A percentile compares a stretch with the other conserved stretches of the same genome.
Conservation (phyloP, 352 stramenopile genomes). For the Elongisporangium prolatum region DNA sequence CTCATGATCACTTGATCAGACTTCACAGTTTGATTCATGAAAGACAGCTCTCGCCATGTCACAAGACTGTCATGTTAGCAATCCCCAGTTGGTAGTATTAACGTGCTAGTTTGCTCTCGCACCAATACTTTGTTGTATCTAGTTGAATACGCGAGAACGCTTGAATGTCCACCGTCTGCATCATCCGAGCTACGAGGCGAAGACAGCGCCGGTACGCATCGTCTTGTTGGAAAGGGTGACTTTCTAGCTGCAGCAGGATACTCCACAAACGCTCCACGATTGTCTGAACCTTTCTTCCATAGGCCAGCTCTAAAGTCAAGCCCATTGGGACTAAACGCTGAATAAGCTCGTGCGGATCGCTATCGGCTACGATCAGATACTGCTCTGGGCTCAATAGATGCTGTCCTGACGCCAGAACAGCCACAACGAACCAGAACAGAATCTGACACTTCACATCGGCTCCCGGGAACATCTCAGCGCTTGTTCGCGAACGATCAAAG, state of each 20-base stretch:
- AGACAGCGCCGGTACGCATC: neutral
- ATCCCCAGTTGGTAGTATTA: no score
- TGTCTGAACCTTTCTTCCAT: neutral
- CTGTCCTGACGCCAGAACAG: constrained; percentile 18
- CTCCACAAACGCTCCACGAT: neutral
- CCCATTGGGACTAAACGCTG: neutral
- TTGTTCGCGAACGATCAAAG: constrained; percentile 15
- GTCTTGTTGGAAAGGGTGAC: neutral
- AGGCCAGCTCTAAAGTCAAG: neutral
- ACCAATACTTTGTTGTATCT: neutral
- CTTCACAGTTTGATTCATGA: neutral
- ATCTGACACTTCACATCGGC: constrained; percentile 13
- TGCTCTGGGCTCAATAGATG: constrained; percentile 14
- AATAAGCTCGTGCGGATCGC: neutral
- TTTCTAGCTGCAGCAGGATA: neutral
- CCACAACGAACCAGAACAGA: constrained; percentile 18
- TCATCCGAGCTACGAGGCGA: neutral
- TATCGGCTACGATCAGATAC: constrained; percentile 7
- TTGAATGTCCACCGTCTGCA: neutral
- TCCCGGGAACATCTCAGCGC: constrained; percentile 3
- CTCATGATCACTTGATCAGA: no score
- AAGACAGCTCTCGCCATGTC: neutral
- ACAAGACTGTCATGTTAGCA: neutral
- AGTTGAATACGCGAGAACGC: neutral
- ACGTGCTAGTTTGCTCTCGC: neutral